Evolutionary conservation across 2,329 filamentous ascomycete species (phyloP), one percentile per base, ranked within the genome.

Genomic region (Colletotrichum theobromicola): DNA sequence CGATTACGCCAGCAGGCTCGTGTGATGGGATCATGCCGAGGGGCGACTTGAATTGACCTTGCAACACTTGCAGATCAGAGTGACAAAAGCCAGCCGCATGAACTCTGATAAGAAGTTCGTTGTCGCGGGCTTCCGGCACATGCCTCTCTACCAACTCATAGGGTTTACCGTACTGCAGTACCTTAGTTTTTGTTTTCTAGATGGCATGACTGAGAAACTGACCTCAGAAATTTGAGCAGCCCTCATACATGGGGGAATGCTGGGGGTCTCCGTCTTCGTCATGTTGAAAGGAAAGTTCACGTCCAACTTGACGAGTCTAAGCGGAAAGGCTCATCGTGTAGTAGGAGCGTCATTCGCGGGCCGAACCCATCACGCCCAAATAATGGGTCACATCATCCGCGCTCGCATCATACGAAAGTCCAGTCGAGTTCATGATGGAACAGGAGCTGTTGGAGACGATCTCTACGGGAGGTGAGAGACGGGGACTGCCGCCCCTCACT

Each of bases 41-140:
- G 6, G 76, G 76, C 3, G 80, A 79, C 4, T 70, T 67, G 72
- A 82, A 83, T 24, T 83, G 79, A 12, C 83, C 83, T 10, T 81
- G 79, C 2, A 82, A 70, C 10, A 83, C 82, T 67, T 84, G 83
- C 10, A 82, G 75, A 58, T 84, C 83, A 4, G 83, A 83, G 63
- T 84, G 83, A 68, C 83, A 84, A 76, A 84, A 84, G 1, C 83
- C 81, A 8, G 83, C 83, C 4, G 83, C 83, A 34, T 81, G 75
- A 57, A 84, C 76, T 32, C 77, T 77, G 70, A 84, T 71, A 21
- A 84, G 79, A 5, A 84, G 77, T 26, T 83, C 80, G 61, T 77
- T 58, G 12, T 78, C 77, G 28, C 70, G 76, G 34, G 81, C 78
- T 7, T 53, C 34, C 5, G 82, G 82, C 1, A 79, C 67, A 16